Percentiles rank a stretch among this genome's conserved stretches.
These are phyloP conservation scores for Ziziphus jujuba DNA, from an alignment of 306 rosid species.

Conservation along the genomic window DNA sequence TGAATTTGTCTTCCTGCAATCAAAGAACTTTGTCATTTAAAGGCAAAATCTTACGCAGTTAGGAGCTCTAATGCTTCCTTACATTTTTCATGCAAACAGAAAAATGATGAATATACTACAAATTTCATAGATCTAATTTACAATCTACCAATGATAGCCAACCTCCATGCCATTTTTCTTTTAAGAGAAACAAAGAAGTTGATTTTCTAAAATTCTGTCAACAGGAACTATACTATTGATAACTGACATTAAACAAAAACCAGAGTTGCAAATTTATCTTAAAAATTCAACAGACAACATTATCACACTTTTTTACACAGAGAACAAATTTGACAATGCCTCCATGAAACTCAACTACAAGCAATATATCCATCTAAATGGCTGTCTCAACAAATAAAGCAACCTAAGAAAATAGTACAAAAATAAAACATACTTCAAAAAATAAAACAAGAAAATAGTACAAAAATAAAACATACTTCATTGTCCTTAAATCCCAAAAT, in stretches of 20 bases:
- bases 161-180: background rate
- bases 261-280: background rate
- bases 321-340: slow-evolving; percentile 17
- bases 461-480: slow-evolving; percentile 62
- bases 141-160: background rate
- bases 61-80: slow-evolving; percentile 2
- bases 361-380: background rate
- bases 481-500: slow-evolving; percentile 91
- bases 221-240: background rate
- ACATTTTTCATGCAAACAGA: slow-evolving; percentile 1
- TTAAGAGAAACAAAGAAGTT: too few relatives aligned
- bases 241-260: background rate
- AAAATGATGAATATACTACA: too few relatives aligned
- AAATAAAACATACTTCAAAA: slow-evolving; percentile 68
- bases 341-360: slow-evolving; percentile 10
- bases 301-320: too few relatives aligned
- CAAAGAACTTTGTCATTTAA: slow-evolving; percentile 12
- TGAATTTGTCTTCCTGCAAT: slow-evolving; percentile 77
- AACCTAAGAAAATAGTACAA: slow-evolving; percentile 6
- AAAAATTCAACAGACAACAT: too few relatives aligned
- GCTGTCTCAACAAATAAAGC: slow-evolving; percentile 2
- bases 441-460: slow-evolving; percentile 2
- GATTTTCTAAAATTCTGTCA: background rate
- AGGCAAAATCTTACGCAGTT: slow-evolving; percentile 6
- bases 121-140: background rate